Base-by-base conservation (phyloP, 2,329 filamentous ascomycete species). In the Trichoderma hamatum region DNA sequence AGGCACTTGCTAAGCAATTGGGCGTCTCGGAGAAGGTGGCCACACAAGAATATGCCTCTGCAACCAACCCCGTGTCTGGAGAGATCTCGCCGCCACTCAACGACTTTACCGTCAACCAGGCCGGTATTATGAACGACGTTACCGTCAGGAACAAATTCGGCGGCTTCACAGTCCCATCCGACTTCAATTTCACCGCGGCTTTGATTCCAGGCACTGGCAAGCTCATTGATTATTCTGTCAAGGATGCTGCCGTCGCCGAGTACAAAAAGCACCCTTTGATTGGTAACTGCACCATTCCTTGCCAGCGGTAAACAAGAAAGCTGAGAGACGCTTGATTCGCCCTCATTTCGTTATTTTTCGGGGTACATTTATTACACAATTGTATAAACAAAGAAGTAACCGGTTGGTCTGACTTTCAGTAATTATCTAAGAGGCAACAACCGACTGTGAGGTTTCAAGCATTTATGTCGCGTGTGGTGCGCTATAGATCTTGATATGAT, bases 161-260 rank as follows among this genome's bases (percentile, higher is more conserved):
- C 26, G 62, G 62, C 13, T 65, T 65, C 51, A 56, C 16, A 6
- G 36, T 55, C 1, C 34, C 62, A 0, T 34, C 51, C 5, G 32
- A 19, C 5, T 65, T 55, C 34, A 46, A 65, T n/a, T 65, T 65
- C 24, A 36, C 19, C 3, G 51, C 36, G 6, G 62, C 62, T 24
- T 55, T 65, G 24, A 11, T 56, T 43, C 62, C 62, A 26, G 62
- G 62, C 26, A n/a, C 19, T 32, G 52, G 63, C n/a, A 56, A 66
- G 26, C 63, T 66, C 36, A 66, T 66, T 34, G 52, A 66, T 11
- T 58, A 56, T 46, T 56, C 52, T 4, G n/a, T 66, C 26, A 66
- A 13, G 52, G 16, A 58, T 19, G 63, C 52, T 10, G 52, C 63
- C 26, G 3, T 58, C 28, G 36, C 28, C 7, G 26, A 56, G 26